A percentile compares a stretch with the other conserved stretches of the same genome.
Conservation (phyloP, 768 basidiomycete species). For the Suillus occidentalis region DNA sequence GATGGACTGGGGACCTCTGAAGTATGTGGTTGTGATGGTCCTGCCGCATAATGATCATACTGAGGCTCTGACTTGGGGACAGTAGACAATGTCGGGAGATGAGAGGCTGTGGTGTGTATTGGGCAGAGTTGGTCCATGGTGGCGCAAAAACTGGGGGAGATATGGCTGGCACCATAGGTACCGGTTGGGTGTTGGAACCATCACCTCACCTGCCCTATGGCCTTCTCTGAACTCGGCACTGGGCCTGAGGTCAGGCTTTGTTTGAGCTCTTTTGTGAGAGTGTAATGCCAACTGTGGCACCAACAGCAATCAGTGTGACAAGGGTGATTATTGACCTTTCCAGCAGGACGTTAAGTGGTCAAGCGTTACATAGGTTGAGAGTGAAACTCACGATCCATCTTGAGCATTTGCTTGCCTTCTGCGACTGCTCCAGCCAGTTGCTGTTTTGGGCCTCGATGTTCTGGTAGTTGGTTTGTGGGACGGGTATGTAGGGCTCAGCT, state of each 20-base stretch:
- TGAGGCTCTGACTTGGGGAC: conserved; percentile 28
- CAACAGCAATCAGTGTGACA: conserved; percentile 53
- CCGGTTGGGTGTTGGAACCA: too few relatives aligned
- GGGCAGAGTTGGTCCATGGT: conserved; percentile 17
- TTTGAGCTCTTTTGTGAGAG: conserved; percentile 52
- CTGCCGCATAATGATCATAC: conserved; percentile 20
- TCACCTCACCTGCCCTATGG: too few relatives aligned
- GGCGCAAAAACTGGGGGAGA: conserved; percentile 20
- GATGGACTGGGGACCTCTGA: too few relatives aligned
- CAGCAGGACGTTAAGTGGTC: conserved; percentile 4
- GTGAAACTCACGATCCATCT: conserved; percentile 56
- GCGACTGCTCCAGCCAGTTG: conserved; percentile 41
- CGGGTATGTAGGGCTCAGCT: conserved; percentile 19
- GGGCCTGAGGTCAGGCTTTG: too few relatives aligned
- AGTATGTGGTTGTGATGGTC: conserved; percentile 5
- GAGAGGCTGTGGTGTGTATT: conserved; percentile 20
- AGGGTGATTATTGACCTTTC: conserved; percentile 52
- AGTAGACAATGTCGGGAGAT: conserved; percentile 29
- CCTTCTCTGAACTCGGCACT: too few relatives aligned
- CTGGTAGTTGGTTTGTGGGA: conserved; percentile 26
- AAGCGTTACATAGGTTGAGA: not conserved
- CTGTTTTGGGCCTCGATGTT: conserved; percentile 35
- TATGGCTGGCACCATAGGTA: too few relatives aligned
- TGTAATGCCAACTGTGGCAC: conserved; percentile 62
- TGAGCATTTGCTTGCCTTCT: conserved; percentile 39